Evolutionary conservation across 2,329 filamentous ascomycete genomes (phyloP), one percentile per base, ranked within the genome.

Genomic region (Alternaria conjuncta): DNA sequence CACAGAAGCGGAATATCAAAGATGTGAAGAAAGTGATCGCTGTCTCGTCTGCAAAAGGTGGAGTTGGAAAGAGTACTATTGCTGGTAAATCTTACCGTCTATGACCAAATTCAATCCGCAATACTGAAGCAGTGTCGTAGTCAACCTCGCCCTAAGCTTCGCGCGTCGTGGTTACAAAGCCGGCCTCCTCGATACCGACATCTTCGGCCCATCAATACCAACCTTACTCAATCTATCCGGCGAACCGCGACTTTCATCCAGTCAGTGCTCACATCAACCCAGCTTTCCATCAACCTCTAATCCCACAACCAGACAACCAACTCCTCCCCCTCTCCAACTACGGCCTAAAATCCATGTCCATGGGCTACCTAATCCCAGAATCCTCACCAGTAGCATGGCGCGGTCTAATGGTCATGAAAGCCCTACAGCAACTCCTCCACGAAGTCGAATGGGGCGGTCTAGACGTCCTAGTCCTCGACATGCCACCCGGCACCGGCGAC

Each of bases 391-490:
- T 99, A 15, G 94, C 96, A 30, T 99, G 96, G 96, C 89, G 96
- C 55, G 96, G 96, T 0, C 87, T 97, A 3, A 97, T 99, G 94
- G 92, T 98, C 13, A 96, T 97, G 86, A 99, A 98, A 77, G 96
- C 96, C 0, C 86, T 99, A 68, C 94, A 97, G 71, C 96, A 99
- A 77, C 88, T 99, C 6, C 87, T 99, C 8, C 95, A 97, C 78
- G 93, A 97, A 71, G 96, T 99, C 1, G 92, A 96, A 57, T 99
- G 96, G 96, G 93, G 91, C 13, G 90, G 90, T 12, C 84, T 99
- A 3, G 96, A 99, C 77, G 83, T 98, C 3, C 85, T 99, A 1
- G 91, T 99, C 4, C 84, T 99, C 3, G 96, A 99, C 78, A 82
- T 99, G 53, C 96, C 96, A 0, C 96, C 96, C 0, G 96, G 96